Evolutionary conservation across 2,329 filamentous ascomycete species (phyloP).

Genomic region (Epichloe baconii): DNA sequence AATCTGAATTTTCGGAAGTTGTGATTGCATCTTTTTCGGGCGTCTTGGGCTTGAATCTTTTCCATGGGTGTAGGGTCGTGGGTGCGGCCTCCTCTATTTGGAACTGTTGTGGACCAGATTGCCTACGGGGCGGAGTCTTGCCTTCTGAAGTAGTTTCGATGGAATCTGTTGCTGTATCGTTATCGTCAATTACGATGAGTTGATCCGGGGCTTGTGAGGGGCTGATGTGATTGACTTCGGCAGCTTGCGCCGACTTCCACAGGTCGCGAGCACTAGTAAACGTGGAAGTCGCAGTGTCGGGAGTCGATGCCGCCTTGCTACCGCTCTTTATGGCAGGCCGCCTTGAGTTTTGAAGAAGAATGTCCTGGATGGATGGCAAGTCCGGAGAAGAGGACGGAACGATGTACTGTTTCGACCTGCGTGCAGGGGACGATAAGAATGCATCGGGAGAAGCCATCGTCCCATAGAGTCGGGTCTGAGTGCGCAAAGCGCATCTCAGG

Average conservation of each 20-base stretch:
- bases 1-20: not conserved
- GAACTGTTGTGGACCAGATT: not conserved
- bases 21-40: not conserved
- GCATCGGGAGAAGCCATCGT: constrained; percentile 22
- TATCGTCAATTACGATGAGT: constrained; percentile 1
- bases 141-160: not conserved
- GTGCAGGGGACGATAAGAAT: constrained; percentile 18
- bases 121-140: not conserved
- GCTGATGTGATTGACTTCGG: constrained; percentile 1
- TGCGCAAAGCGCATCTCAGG: constrained; percentile 35
- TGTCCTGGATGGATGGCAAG: constrained; percentile 38
- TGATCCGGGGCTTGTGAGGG: not conserved
- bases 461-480: constrained; percentile 16
- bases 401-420: constrained; percentile 19
- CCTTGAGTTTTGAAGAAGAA: constrained; percentile 26
- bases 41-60: constrained; percentile 19
- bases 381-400: constrained; percentile 37
- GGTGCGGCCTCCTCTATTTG: not conserved
- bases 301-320: constrained; percentile 23
- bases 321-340: constrained; percentile 22
- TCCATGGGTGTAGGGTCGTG: constrained; percentile 21
- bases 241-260: constrained; percentile 19
- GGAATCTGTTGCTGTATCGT: constrained; percentile 1
- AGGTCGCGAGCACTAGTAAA: constrained; percentile 31
- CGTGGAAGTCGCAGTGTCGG: constrained; percentile 20